Percentiles rank a stretch among this genome's conserved stretches.
Conservation (phyloP, 2,329 filamentous ascomycete genomes). For the Cercospora sp. region DNA sequence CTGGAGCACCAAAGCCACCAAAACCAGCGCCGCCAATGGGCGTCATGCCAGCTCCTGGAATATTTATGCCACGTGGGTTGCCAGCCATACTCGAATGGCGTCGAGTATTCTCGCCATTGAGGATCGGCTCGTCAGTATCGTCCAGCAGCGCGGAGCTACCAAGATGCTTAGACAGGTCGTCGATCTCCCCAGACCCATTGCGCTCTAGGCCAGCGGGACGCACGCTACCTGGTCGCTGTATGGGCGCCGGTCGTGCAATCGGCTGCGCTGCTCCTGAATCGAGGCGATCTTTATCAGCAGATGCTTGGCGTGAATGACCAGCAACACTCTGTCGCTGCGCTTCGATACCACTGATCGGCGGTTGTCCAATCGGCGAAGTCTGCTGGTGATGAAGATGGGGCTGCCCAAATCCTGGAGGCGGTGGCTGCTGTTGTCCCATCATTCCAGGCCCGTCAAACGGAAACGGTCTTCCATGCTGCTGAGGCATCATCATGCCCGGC, state of each 20-base stretch:
- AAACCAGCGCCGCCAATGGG: slow-evolving; percentile 33
- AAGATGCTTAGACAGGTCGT: slow-evolving; percentile 60
- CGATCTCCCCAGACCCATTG: slow-evolving; percentile 54
- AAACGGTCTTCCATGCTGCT: slow-evolving; percentile 53
- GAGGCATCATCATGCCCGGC: slow-evolving; percentile 56
- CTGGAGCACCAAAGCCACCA: slow-evolving; percentile 31
- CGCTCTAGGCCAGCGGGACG: slow-evolving; percentile 49
- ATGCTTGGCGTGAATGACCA: slow-evolving; percentile 74
- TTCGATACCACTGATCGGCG: slow-evolving; percentile 33
- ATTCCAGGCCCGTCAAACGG: slow-evolving; percentile 50
- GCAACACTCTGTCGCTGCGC: slow-evolving; percentile 42
- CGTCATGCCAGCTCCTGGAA: slow-evolving; percentile 36
- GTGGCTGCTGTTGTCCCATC: slow-evolving; percentile 20
- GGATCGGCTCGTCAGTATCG: slow-evolving; percentile 65
- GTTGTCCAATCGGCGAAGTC: slow-evolving; percentile 38
- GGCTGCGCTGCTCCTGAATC: slow-evolving; percentile 67
- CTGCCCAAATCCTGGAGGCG: slow-evolving; percentile 56
- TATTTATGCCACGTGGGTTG: slow-evolving; percentile 29
- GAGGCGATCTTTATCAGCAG: slow-evolving; percentile 59
- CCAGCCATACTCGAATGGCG: slow-evolving; percentile 42
- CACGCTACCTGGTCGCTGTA: slow-evolving; percentile 79
- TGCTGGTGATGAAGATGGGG: slow-evolving; percentile 39
- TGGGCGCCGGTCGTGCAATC: slow-evolving; percentile 80
- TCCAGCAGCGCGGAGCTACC: slow-evolving; percentile 86
- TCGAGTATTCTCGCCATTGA: slow-evolving; percentile 42